Conservation (phyloP, 2,329 filamentous ascomycete species). For the Arachnopeziza araneosa region DNA sequence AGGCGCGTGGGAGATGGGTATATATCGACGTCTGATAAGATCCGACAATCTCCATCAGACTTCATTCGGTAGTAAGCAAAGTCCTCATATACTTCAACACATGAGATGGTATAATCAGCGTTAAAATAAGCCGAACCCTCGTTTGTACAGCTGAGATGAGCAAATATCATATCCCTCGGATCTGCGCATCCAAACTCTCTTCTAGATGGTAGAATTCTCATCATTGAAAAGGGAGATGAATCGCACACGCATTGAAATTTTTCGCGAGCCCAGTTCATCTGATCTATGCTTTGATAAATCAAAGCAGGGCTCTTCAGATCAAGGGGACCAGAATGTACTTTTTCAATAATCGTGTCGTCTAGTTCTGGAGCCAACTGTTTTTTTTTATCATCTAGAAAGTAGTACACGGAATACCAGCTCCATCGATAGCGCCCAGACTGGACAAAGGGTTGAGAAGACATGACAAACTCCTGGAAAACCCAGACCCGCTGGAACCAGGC, state of each 20-base stretch:
- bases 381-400: background rate
- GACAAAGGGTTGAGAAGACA: conserved; percentile 8
- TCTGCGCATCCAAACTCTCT: background rate
- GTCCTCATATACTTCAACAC: background rate
- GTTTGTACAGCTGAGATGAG: background rate
- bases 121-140: background rate
- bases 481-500: conserved; percentile 35
- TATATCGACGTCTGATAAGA: background rate
- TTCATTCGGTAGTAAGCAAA: background rate
- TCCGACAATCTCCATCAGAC: background rate
- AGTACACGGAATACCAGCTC: background rate
- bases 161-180: background rate
- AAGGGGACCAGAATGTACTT: background rate
- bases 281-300: background rate
- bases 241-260: background rate
- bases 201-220: background rate
- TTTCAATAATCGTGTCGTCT: background rate
- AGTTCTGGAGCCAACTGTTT: background rate
- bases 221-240: background rate
- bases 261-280: background rate
- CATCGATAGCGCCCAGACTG: background rate
- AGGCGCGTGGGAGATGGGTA: background rate
- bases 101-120: background rate
- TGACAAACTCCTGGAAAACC: conserved; percentile 37
- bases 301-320: background rate